These are phyloP conservation scores for Luffa aegyptiaca DNA, from an alignment of 306 rosid genomes.

Conservation along the genomic window DNA sequence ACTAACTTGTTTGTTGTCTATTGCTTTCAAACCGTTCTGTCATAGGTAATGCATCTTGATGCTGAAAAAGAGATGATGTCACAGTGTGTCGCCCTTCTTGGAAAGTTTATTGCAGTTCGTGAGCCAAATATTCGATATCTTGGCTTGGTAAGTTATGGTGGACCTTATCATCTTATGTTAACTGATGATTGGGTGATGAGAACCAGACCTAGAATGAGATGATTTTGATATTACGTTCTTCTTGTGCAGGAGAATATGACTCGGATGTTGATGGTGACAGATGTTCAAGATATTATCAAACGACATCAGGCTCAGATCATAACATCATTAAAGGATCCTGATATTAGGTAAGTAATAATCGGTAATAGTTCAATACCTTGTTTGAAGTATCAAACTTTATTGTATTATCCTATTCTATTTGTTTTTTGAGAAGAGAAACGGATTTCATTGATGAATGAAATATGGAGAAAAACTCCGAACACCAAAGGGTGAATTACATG, in stretches of 20 bases:
- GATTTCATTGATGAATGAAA: too few species aligned
- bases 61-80: constrained; percentile 99
- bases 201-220: constrained; percentile 12
- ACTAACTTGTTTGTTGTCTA: neutral
- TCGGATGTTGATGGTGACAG: constrained; percentile 96
- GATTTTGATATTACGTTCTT: constrained; percentile 12
- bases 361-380: constrained; percentile 5
- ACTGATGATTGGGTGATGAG: neutral
- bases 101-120: constrained; percentile 97
- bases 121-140: constrained; percentile 98
- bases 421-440: too few species aligned
- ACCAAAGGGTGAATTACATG: too few species aligned
- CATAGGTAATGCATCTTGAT: constrained; percentile 99
- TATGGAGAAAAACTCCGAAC: too few species aligned
- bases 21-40: constrained; percentile 1
- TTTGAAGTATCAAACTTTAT: constrained; percentile 10
- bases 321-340: constrained; percentile 97
- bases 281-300: constrained; percentile 97
- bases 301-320: constrained; percentile 98
- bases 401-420: neutral
- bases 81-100: constrained; percentile 98
- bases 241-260: constrained; percentile 91
- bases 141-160: constrained; percentile 65
- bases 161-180: neutral
- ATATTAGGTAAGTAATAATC: constrained; percentile 61